Conservation (phyloP, 805 yeast genomes). For the Candida verbasci region DNA sequence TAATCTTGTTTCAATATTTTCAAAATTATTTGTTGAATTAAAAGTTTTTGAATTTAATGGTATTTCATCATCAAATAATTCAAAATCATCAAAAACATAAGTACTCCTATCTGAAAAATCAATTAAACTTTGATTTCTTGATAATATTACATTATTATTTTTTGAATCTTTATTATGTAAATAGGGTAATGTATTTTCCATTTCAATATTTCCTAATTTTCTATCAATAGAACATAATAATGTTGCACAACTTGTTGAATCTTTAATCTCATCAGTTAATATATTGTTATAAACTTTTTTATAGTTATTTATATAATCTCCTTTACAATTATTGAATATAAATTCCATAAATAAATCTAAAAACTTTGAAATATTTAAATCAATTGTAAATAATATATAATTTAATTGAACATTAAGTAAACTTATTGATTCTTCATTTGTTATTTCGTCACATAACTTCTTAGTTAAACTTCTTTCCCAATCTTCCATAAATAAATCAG, state of each 20-base stretch:
- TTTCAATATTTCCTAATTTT: constrained; percentile 29
- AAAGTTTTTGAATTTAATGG: constrained; percentile 7
- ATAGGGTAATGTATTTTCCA: constrained; percentile 29
- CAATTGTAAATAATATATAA: constrained; percentile 31
- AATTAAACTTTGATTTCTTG: constrained; percentile 4
- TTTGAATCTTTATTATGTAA: constrained; percentile 15
- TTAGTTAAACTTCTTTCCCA: constrained; percentile 25
- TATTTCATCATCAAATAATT: constrained; percentile 7
- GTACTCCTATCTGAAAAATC: constrained; percentile 5
- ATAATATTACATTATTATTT: constrained; percentile 5
- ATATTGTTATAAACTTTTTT: constrained; percentile 7
- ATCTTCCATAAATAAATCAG: constrained; percentile 18
- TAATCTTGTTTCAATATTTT: constrained; percentile 6
- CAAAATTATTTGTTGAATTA: constrained; percentile 2
- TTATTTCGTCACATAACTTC: constrained; percentile 12
- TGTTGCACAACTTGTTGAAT: constrained; percentile 10
- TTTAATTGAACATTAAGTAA: constrained; percentile 35
- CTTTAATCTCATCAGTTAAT: constrained; percentile 7
- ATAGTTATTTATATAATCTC: constrained; percentile 7
- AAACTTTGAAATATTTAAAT: constrained; percentile 22
- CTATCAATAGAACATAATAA: constrained; percentile 34
- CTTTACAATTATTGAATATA: constrained; percentile 8
- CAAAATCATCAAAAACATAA: constrained; percentile 11
- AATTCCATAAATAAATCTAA: constrained; percentile 16
- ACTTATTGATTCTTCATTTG: constrained; percentile 9